Conservation (phyloP, 2,329 filamentous ascomycete species). For the Aspergillus oerlinghausenensis region DNA sequence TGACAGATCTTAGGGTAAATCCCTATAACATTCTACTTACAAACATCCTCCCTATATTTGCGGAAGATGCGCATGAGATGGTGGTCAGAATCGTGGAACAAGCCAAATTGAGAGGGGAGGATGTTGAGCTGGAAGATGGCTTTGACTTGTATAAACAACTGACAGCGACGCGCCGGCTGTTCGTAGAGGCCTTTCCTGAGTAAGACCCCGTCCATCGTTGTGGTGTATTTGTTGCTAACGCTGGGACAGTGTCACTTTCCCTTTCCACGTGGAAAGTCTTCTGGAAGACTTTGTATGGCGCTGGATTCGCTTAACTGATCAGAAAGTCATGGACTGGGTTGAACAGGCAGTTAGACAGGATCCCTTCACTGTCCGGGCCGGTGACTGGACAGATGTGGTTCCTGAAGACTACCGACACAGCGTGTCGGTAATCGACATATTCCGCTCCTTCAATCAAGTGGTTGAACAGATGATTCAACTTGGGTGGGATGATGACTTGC, state of each 20-base stretch:
- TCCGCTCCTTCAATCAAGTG: slow-evolving; percentile 87
- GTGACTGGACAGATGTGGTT: slow-evolving; percentile 58
- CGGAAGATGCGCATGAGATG: slow-evolving; percentile 81
- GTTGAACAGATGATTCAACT: slow-evolving; percentile 81
- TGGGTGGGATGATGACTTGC: slow-evolving; percentile 88
- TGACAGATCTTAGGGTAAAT: slow-evolving; percentile 43
- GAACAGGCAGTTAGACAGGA: slow-evolving; percentile 90
- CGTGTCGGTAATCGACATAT: slow-evolving; percentile 87
- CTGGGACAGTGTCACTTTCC: slow-evolving; percentile 57
- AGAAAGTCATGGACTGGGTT: slow-evolving; percentile 75
- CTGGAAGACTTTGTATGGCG: slow-evolving; percentile 93
- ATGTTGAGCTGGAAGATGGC: slow-evolving; percentile 84
- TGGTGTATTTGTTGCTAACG: slow-evolving; percentile 9
- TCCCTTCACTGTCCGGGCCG: slow-evolving; percentile 69
- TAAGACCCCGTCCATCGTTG: slow-evolving; percentile 21
- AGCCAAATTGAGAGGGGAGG: slow-evolving; percentile 63
- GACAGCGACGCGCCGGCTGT: slow-evolving; percentile 76
- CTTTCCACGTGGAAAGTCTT: slow-evolving; percentile 80
- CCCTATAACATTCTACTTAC: slow-evolving; percentile 69
- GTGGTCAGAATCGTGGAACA: slow-evolving; percentile 74
- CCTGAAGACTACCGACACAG: slow-evolving; percentile 84
- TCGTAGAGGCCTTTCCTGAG: slow-evolving; percentile 67
- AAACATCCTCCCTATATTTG: slow-evolving; percentile 83
- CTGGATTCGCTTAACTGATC: slow-evolving; percentile 80
- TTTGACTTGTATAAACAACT: slow-evolving; percentile 91